Evolutionary conservation across 2,329 filamentous ascomycete genomes (phyloP).

Genomic region (Stachybotrys elegans): DNA sequence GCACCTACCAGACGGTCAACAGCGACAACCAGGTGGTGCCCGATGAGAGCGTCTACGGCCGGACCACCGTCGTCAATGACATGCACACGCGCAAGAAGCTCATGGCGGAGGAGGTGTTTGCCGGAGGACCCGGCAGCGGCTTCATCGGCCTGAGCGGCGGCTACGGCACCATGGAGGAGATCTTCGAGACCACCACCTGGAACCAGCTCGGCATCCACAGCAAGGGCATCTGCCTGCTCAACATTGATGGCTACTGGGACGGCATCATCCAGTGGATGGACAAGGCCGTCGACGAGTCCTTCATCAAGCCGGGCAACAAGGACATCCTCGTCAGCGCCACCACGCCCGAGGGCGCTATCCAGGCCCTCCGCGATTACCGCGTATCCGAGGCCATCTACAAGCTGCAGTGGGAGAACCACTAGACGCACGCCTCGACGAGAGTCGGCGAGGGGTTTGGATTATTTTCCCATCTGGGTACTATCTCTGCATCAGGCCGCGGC

Average conservation of each 20-base stretch:
- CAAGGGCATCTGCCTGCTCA: constrained; percentile 73
- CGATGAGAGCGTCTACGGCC: constrained; percentile 64
- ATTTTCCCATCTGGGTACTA: too few relatives aligned
- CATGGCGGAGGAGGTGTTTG: constrained; percentile 85
- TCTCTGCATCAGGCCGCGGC: too few relatives aligned
- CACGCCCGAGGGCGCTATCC: constrained; percentile 66
- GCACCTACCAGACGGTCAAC: constrained; percentile 43
- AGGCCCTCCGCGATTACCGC: constrained; percentile 67
- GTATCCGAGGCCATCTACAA: constrained; percentile 71
- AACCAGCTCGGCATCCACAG: constrained; percentile 93
- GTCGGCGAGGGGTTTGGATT: too few relatives aligned
- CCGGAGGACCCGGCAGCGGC: constrained; percentile 74
- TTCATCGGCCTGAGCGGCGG: constrained; percentile 88
- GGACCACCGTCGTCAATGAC: constrained; percentile 82
- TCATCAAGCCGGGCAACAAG: constrained; percentile 66
- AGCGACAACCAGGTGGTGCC: constrained; percentile 52
- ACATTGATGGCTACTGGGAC: constrained; percentile 89
- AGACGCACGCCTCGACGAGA: too few relatives aligned
- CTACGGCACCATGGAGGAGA: constrained; percentile 92
- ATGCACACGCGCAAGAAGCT: constrained; percentile 96
- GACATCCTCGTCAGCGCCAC: constrained; percentile 75
- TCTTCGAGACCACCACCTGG: constrained; percentile 89
- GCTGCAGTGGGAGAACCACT: constrained; percentile 73
- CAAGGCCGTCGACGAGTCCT: constrained; percentile 69
- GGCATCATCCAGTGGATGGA: constrained; percentile 78